These are phyloP conservation scores for Wickerhamiella occidentalis DNA, from an alignment of 805 yeast species.

Conservation along the genomic window DNA sequence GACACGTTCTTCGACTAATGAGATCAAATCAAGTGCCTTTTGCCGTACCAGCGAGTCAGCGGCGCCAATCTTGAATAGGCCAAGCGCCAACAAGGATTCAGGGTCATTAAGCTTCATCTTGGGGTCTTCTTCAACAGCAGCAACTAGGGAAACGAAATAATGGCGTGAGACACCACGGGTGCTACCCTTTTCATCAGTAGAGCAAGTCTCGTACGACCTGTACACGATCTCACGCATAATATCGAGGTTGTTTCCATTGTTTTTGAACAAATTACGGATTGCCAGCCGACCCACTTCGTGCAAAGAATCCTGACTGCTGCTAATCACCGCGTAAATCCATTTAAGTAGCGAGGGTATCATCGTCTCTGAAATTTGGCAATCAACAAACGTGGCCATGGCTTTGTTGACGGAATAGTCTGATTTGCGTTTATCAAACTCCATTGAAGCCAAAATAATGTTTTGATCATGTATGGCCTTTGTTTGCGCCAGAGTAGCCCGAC, in stretches of 20 bases:
- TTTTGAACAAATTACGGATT: constrained; percentile 48
- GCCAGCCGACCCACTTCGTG: constrained; percentile 60
- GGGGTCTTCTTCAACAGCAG: constrained; percentile 40
- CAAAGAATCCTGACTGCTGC: constrained; percentile 43
- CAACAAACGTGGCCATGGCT: constrained; percentile 73
- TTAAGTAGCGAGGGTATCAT: constrained; percentile 38
- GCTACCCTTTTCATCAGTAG: constrained; percentile 32
- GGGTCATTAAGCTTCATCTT: constrained; percentile 36
- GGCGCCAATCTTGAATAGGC: constrained; percentile 68
- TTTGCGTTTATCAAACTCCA: constrained; percentile 67
- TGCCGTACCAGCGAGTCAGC: constrained; percentile 54
- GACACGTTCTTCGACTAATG: constrained; percentile 47
- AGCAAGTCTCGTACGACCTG: constrained; percentile 44
- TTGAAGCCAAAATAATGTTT: constrained; percentile 19
- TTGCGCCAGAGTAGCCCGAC: constrained; percentile 30
- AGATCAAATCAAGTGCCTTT: constrained; percentile 60
- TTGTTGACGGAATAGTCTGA: constrained; percentile 61
- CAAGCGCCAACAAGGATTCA: constrained; percentile 59
- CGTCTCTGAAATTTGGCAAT: constrained; percentile 29
- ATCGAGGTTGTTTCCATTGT: constrained; percentile 44
- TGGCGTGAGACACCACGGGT: constrained; percentile 38
- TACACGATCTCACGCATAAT: constrained; percentile 46
- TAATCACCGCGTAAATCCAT: constrained; percentile 71
- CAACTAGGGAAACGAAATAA: constrained; percentile 62
- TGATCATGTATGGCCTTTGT: constrained; percentile 17